A percentile compares a stretch with the other conserved stretches of the same genome.
These are phyloP conservation scores for Phialocephala subalpina DNA, from an alignment of 2,329 filamentous ascomycete species.

Conservation along the genomic window DNA sequence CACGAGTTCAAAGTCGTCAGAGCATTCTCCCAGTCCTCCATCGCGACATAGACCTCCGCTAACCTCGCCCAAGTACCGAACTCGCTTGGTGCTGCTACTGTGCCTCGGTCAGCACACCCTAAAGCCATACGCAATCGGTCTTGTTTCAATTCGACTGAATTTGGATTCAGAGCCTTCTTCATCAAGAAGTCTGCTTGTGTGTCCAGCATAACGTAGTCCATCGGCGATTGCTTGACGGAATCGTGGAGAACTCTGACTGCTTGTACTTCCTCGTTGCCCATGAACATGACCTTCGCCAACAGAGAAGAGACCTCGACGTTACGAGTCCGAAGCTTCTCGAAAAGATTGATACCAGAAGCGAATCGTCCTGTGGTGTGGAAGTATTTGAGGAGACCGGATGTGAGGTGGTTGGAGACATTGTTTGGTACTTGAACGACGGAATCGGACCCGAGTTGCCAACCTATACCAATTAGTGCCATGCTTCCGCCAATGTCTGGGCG, in stretches of 20 bases:
- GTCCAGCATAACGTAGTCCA: conserved; percentile 97
- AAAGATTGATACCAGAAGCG: conserved; percentile 94
- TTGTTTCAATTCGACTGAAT: conserved; percentile 62
- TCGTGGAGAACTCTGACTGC: conserved; percentile 89
- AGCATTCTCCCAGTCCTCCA: conserved; percentile 97
- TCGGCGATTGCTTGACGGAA: conserved; percentile 87
- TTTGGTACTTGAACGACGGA: conserved; percentile 98
- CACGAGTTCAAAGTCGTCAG: conserved; percentile 96
- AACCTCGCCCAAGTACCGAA: conserved; percentile 96
- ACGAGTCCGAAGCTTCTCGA: conserved; percentile 90
- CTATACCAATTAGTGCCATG: conserved; percentile 52
- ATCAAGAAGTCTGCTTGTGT: conserved; percentile 92
- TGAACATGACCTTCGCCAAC: conserved; percentile 88
- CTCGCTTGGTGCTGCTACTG: conserved; percentile 94
- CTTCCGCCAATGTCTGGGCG: neutral
- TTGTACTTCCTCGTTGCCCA: conserved; percentile 97
- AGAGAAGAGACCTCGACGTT: conserved; percentile 95
- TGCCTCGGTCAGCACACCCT: conserved; percentile 92
- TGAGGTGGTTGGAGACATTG: conserved; percentile 94
- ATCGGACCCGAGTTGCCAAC: conserved; percentile 95
- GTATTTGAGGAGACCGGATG: conserved; percentile 91
- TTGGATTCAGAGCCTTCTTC: conserved; percentile 74
- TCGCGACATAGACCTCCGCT: conserved; percentile 90
- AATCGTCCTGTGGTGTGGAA: conserved; percentile 95
- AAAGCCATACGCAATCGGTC: conserved; percentile 84